phyloP scores from a whole-genome alignment of 768 basidiomycete species.

The Leccinum longicurvipes region DNA sequence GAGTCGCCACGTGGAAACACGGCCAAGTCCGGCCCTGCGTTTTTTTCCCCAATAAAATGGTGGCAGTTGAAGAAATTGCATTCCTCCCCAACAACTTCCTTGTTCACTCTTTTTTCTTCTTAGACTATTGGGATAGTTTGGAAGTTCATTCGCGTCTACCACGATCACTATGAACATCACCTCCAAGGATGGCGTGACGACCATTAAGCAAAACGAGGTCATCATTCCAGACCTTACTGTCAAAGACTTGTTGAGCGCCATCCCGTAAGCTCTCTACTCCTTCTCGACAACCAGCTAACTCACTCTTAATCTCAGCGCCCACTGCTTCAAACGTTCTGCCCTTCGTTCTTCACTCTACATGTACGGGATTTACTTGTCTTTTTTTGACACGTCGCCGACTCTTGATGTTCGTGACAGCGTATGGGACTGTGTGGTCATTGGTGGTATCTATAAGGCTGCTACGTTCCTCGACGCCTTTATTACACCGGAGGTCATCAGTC shows the following conservation, averaged over 20 bases:
- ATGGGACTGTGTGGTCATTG: constrained; percentile 74
- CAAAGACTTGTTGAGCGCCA: constrained; percentile 80
- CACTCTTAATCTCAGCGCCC: constrained; percentile 44
- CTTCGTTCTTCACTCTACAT: constrained; percentile 75
- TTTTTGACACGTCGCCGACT: constrained; percentile 8
- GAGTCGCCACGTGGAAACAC: constrained; percentile 24
- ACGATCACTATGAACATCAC: constrained; percentile 21
- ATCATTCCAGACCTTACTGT: constrained; percentile 81
- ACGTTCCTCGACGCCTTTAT: constrained; percentile 62
- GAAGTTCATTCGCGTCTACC: constrained; percentile 1
- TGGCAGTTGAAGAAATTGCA: neutral
- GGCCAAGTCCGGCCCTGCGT: constrained; percentile 20
- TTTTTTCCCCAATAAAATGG: constrained; percentile 31
- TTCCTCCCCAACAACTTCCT: neutral
- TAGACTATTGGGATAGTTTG: constrained; percentile 6
- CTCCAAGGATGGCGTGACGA: constrained; percentile 20
- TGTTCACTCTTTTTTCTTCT: neutral
- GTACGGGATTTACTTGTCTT: constrained; percentile 38
- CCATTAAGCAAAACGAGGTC: constrained; percentile 55
- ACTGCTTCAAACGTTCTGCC: constrained; percentile 90
- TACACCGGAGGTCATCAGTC: constrained; percentile 48
- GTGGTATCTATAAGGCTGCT: constrained; percentile 62
- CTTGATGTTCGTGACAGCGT: constrained; percentile 39
- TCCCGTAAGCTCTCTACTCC: constrained; percentile 58
- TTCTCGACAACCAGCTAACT: neutral